Conservation (phyloP, 495 filamentous ascomycete genomes). For the Cercophora sp. region DNA sequence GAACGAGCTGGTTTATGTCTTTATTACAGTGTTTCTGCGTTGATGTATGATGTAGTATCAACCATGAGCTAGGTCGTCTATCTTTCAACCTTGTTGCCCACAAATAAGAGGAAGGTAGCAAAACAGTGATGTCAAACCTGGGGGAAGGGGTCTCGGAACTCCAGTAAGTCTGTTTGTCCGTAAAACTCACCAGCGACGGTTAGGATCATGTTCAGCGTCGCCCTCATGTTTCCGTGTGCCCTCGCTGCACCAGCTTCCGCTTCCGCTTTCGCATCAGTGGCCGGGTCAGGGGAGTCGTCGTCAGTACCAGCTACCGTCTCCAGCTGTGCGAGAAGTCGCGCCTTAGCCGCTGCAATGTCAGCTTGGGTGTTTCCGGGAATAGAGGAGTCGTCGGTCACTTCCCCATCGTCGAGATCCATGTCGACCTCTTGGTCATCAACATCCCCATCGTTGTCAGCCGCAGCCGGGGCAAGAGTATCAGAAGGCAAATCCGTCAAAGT, state of each 20-base stretch:
- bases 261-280: not conserved
- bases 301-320: conserved; percentile 18
- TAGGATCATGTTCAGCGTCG: conserved; percentile 85
- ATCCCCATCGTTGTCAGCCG: conserved; percentile 18
- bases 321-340: conserved; percentile 51
- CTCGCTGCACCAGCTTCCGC: conserved; percentile 26
- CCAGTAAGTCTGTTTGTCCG: conserved; percentile 83
- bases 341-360: conserved; percentile 57
- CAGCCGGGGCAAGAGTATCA: not conserved
- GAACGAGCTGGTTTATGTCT: no score
- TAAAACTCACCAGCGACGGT: conserved; percentile 86
- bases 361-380: conserved; percentile 28
- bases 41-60: no score
- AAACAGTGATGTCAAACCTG: no score
- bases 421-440: conserved; percentile 37
- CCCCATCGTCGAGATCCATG: conserved; percentile 44
- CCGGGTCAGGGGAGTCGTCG: not conserved
- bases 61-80: no score
- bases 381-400: conserved; percentile 35
- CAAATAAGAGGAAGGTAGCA: no score
- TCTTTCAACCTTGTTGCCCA: no score
- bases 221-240: conserved; percentile 43
- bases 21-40: no score
- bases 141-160: conserved; percentile 57
- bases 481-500: conserved; percentile 8